Base-by-base conservation (phyloP, 345 rosid genomes). In the Syzygium grande region DNA sequence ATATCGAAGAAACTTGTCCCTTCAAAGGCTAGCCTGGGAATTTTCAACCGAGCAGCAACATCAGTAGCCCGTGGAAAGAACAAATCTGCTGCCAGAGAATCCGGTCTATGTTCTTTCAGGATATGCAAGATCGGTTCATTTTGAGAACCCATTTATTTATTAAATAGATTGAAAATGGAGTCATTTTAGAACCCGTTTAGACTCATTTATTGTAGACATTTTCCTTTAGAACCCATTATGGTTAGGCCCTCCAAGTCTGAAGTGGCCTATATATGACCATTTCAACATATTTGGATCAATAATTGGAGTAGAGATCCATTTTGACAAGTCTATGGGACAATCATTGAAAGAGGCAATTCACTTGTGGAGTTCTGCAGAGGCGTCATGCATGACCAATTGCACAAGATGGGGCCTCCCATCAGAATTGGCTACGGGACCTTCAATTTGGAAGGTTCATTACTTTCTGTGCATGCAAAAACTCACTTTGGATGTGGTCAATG, bases 1-100 rank as follows among this genome's bases (percentile, higher is more conserved):
- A 93, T 87, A 16, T 93, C 14, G 46, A 94, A 92, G 87, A 91
- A 94, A 4, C 92, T 89, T 41, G 30, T 87, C 15, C 92, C 93
- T 27, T 30, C 87, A 89, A 91, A 94, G 84, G 86, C 87, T 25
- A 94, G 86, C 87, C 93, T 91, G 3, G 90, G 92, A 51, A 91
- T 88, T 11, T 88, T 85, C 7, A 86, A 11, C 23, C 87, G 86
- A 84, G 91, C 90, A 19, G 89, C 89, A 29, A 86, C 91, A 65
- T 85, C 87, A 25, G 85, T 86, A 27, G 88, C 73, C 93, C 92
- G 90, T 4, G 86, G 89, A 80, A 88, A 91, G 84, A 93, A 89
- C 90, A 86, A 52, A 30, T 93, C 95, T 30, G 86, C 89, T 85
- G 92, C 90, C n/a, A 93, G 65, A 68, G 92, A 91, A 79, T 92